Percentiles rank a stretch among this genome's conserved stretches.
These are phyloP conservation scores for Bipolaris bicolor DNA, from an alignment of 2,329 filamentous ascomycete species.

Conservation along the genomic window DNA sequence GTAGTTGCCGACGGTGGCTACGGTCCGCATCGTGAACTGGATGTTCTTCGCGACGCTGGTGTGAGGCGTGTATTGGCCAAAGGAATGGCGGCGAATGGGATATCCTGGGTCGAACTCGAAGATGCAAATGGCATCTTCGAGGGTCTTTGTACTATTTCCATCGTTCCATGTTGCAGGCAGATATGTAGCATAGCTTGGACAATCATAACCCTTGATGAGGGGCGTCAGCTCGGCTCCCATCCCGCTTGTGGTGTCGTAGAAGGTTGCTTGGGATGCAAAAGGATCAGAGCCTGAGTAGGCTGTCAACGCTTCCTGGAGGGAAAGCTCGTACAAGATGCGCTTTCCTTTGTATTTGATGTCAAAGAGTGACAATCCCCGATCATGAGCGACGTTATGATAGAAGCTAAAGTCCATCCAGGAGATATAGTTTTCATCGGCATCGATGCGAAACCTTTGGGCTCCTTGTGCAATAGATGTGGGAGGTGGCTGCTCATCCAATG, in stretches of 20 bases:
- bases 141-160: conserved; percentile 51
- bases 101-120: conserved; percentile 37
- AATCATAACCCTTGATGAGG: conserved; percentile 59
- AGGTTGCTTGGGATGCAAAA: conserved; percentile 53
- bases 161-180: conserved; percentile 53
- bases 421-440: conserved; percentile 54
- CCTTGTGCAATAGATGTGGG: conserved; percentile 56
- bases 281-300: conserved; percentile 61
- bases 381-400: conserved; percentile 58
- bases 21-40: conserved; percentile 53
- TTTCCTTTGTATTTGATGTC: conserved; percentile 63
- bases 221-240: conserved; percentile 54
- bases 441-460: conserved; percentile 53
- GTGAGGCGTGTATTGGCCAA: conserved; percentile 21
- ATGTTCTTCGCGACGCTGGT: conserved; percentile 44
- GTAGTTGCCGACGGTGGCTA: conserved; percentile 56
- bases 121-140: conserved; percentile 48
- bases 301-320: conserved; percentile 61
- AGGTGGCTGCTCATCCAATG: conserved; percentile 61
- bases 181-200: conserved; percentile 59
- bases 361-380: conserved; percentile 58
- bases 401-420: conserved; percentile 62
- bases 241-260: conserved; percentile 58
- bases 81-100: conserved; percentile 42
- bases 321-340: conserved; percentile 61